phyloP scores from a whole-genome alignment of 1,139 yeast species.

The Debaryomyces psychrophilus region DNA sequence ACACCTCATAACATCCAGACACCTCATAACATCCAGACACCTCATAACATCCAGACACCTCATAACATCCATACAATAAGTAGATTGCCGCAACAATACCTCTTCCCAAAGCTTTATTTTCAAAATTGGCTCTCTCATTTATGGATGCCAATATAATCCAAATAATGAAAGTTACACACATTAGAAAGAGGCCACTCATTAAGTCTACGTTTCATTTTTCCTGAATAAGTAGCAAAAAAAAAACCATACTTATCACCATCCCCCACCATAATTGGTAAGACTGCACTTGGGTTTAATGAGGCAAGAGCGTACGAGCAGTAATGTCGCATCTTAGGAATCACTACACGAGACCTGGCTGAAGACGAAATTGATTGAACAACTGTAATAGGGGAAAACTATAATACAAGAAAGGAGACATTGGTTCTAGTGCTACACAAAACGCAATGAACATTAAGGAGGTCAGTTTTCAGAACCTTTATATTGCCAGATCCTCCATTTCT shows the following conservation, averaged over 20 bases:
- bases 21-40: no score
- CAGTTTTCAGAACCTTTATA: no score
- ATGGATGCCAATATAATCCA: conserved; percentile 38
- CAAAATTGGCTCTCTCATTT: conserved; percentile 23
- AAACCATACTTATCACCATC: not conserved
- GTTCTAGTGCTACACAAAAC: not conserved
- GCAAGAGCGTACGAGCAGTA: not conserved
- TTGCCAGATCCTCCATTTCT: no score
- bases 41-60: no score
- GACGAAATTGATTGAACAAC: not conserved
- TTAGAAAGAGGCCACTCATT: conserved; percentile 16
- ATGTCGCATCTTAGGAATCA: not conserved
- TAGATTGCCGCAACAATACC: no score
- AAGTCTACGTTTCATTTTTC: conserved; percentile 12
- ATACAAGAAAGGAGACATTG: not conserved
- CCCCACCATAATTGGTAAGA: not conserved
- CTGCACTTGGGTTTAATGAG: not conserved
- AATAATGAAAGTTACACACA: conserved; percentile 30
- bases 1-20: no score
- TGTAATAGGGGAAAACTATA: not conserved
- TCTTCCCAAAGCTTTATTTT: conserved; percentile 4
- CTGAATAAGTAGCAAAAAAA: no score
- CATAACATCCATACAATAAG: no score
- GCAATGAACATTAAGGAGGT: no score
- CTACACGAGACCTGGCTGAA: not conserved